Percentiles rank a stretch among this genome's conserved stretches.
Evolutionary conservation across 257 asterid genomes (phyloP).

Genomic region (Mentha longifolia): DNA sequence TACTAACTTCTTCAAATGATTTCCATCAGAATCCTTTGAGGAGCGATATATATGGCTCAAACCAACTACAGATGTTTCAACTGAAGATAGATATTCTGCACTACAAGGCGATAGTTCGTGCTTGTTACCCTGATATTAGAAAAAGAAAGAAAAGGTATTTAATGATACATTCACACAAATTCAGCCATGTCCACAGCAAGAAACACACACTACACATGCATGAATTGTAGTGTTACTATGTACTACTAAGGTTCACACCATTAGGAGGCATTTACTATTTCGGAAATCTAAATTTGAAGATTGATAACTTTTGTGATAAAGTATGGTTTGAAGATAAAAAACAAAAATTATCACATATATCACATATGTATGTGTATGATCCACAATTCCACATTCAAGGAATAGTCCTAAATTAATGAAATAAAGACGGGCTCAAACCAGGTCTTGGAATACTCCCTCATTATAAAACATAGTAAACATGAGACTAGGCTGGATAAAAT

Average conservation of each 20-base stretch:
- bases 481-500: background rate
- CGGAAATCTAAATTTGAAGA: too few species aligned
- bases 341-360: too few species aligned
- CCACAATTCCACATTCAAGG: too few species aligned
- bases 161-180: conserved; percentile 22
- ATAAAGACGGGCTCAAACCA: too few species aligned
- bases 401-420: too few species aligned
- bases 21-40: conserved; percentile 68
- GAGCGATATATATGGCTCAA: conserved; percentile 73
- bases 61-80: conserved; percentile 84
- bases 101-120: conserved; percentile 40
- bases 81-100: conserved; percentile 61
- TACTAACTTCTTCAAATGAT: conserved; percentile 76
- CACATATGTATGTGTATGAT: too few species aligned
- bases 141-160: background rate
- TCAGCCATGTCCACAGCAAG: conserved; percentile 14
- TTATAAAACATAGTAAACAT: too few species aligned
- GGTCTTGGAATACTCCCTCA: too few species aligned
- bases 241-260: too few species aligned
- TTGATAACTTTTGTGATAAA: too few species aligned
- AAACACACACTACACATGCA: background rate
- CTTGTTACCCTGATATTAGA: conserved; percentile 46
- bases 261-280: too few species aligned
- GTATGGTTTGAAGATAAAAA: too few species aligned
- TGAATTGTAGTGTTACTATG: conserved; percentile 8